A percentile compares a stretch with the other conserved stretches of the same genome.
These are phyloP conservation scores for barrel medic (Medicago truncatula) DNA, from an alignment of 306 rosid species.

Conservation along the genomic window DNA sequence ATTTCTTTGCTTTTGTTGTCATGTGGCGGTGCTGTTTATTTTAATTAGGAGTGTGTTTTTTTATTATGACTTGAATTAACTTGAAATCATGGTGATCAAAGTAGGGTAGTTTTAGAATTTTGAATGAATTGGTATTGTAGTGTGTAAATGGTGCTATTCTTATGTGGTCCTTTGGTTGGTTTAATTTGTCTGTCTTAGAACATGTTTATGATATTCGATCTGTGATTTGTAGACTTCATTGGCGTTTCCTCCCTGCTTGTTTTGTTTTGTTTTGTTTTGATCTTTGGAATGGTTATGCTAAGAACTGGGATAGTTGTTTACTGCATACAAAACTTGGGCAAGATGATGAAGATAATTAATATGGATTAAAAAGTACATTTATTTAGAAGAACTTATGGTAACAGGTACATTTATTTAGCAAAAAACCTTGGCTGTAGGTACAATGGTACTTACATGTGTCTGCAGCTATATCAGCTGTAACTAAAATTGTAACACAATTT, in stretches of 20 bases:
- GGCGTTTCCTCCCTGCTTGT: not conserved
- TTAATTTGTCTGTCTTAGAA: slow-evolving; percentile 10
- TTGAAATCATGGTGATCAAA: not conserved
- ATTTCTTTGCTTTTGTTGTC: slow-evolving; percentile 22
- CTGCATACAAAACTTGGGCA: too few species aligned
- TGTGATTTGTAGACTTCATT: not conserved
- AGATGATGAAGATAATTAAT: too few species aligned
- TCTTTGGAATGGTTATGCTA: not conserved
- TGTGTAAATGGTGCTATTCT: slow-evolving; percentile 38
- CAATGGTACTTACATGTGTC: not conserved
- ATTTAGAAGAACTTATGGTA: too few species aligned
- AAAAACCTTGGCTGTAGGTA: not conserved
- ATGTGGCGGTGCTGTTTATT: slow-evolving; percentile 25
- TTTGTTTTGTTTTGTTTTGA: not conserved
- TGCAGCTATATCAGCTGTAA: not conserved
- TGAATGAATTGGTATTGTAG: slow-evolving; percentile 25
- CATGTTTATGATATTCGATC: not conserved
- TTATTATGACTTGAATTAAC: slow-evolving; percentile 32
- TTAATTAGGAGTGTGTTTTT: slow-evolving; percentile 40
- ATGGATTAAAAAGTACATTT: too few species aligned
- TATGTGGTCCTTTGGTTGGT: slow-evolving; percentile 14
- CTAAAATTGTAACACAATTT: not conserved
- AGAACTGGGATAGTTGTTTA: too few species aligned
- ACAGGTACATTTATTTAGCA: not conserved
- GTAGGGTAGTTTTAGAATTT: slow-evolving; percentile 25